Conservation (phyloP, 1,284 basidiomycete species). For the Rhodotorula sp. region DNA sequence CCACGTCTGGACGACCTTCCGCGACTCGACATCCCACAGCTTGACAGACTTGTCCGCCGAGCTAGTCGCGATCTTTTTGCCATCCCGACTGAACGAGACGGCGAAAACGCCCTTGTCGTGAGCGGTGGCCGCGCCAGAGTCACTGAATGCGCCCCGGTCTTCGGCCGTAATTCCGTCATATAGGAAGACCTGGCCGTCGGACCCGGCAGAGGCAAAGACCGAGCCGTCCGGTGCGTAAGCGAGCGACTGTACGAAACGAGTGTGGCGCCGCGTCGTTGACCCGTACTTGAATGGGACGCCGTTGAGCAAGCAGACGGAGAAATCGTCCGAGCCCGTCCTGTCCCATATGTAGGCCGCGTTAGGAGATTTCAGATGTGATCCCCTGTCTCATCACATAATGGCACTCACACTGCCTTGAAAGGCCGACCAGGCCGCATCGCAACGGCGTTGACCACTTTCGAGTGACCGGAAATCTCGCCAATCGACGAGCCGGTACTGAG, state of each 20-base stretch:
- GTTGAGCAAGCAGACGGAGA: slow-evolving; percentile 68
- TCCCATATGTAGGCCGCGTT: background rate
- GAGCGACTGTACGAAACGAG: slow-evolving; percentile 91
- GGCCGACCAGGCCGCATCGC: slow-evolving; percentile 86
- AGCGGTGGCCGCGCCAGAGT: slow-evolving; percentile 23
- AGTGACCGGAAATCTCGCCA: slow-evolving; percentile 91
- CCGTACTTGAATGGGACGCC: slow-evolving; percentile 84
- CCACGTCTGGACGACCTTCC: slow-evolving; percentile 59
- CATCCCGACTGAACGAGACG: slow-evolving; percentile 57
- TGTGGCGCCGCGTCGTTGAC: slow-evolving; percentile 79
- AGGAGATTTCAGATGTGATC: no score
- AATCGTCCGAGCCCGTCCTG: slow-evolving; percentile 65
- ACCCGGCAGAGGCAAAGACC: slow-evolving; percentile 83
- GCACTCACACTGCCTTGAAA: slow-evolving; percentile 69
- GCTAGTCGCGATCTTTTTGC: slow-evolving; percentile 70
- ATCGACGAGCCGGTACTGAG: slow-evolving; percentile 71
- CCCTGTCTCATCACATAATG: no score
- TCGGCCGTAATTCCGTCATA: slow-evolving; percentile 92
- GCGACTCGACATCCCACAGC: slow-evolving; percentile 77
- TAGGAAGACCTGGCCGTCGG: slow-evolving; percentile 81
- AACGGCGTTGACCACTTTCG: slow-evolving; percentile 89
- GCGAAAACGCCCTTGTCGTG: slow-evolving; percentile 52
- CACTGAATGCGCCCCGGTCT: slow-evolving; percentile 62
- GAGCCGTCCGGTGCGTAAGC: slow-evolving; percentile 62
- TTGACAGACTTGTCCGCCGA: slow-evolving; percentile 83